Conservation (phyloP, 345 rosid species). For the Anacardium occidentale region DNA sequence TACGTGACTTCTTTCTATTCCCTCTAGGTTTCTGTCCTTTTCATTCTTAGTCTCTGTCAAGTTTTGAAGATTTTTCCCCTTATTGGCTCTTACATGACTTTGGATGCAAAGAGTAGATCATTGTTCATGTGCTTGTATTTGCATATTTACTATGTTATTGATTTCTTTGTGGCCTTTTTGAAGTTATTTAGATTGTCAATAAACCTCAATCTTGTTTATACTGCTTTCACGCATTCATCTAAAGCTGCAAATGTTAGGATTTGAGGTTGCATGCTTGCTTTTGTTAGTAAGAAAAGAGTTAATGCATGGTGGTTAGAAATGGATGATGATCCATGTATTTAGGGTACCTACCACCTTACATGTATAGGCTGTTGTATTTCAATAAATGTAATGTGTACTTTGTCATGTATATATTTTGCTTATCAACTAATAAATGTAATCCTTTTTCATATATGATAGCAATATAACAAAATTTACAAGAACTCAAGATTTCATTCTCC, state of each 20-base stretch:
- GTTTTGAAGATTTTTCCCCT: neutral
- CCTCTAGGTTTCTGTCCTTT: neutral
- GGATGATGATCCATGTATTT: too few species aligned
- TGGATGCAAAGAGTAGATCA: neutral
- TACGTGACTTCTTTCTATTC: neutral
- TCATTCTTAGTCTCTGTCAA: neutral
- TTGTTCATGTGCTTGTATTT: neutral
- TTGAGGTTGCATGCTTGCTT: too few species aligned
- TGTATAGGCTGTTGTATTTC: too few species aligned
- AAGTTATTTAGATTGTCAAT: neutral
- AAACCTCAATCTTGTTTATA: neutral
- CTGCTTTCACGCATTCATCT: neutral
- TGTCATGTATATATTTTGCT: too few species aligned
- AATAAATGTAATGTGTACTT: too few species aligned
- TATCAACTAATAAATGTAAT: too few species aligned
- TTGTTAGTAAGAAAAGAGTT: too few species aligned
- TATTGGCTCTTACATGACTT: neutral
- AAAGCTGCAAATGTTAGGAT: neutral
- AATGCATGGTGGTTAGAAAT: too few species aligned
- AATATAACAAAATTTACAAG: too few species aligned
- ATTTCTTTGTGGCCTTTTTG: neutral
- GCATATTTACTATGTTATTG: neutral
- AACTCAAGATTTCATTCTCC: too few species aligned
- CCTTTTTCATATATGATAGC: too few species aligned
- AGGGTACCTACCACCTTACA: too few species aligned